Evolutionary conservation across 1,284 basidiomycete species (phyloP), one percentile per base, ranked within the genome.

Genomic region (Microstroma glucosiphilum): DNA sequence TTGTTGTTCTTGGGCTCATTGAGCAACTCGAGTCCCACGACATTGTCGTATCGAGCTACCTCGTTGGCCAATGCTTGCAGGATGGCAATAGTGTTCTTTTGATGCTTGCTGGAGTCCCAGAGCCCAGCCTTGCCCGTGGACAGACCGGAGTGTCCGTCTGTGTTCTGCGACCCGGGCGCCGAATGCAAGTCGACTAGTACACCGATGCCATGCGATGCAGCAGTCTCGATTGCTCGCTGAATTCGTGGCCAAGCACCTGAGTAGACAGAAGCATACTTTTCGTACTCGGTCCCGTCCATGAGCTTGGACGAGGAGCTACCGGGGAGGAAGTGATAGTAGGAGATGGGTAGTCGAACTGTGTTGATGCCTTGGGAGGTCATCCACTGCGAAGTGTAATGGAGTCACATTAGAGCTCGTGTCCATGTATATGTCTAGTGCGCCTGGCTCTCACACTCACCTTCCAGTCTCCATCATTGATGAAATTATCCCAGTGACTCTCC

Each of bases 1-100:
- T 21, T 21, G 25, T 26, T 54, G 25, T 54, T 54, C 40, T 86
- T 85, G 1, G 91, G 91, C 77, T 93, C 91, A 78, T 93, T 93
- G 53, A 92, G 81, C 2, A 93, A 82, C 76, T 92, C 88, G 57
- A 93, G 82, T 6, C 90, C 91, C 49, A 91, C 83, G 26, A 92
- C 80, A 73, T 91, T 90, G 1, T 83, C 82, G 40, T 84, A 83
- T 1, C 80, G 70, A 6, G 82, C 60, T 25, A 75, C 60, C 8
- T 66, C 66, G 13, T 54, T 75, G 1, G 82, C 82, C 17, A 81
- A 81, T 25, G 84, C 82, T 0, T 88, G 87, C 41, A 85, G 84
- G 2, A 82, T 79, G 68, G 86, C 83, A 76, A 88, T 86, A 42
- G 80, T 80, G 23, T 77, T 67, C 15, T 75, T 70, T 76, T 82